These are phyloP conservation scores for Chenopodium berlandieri DNA, from an alignment of 148 eudicot species.

Conservation along the genomic window DNA sequence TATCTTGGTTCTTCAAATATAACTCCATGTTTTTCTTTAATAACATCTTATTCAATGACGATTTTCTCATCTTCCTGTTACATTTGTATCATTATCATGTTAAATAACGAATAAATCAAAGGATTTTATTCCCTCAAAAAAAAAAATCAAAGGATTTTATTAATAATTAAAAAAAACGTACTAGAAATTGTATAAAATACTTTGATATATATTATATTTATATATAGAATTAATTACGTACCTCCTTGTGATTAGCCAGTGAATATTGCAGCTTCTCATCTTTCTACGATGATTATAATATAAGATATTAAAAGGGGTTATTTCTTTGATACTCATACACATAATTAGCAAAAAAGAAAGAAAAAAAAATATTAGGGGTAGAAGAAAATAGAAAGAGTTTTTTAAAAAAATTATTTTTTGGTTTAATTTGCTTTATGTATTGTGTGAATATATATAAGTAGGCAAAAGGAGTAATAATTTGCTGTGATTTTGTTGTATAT, in stretches of 20 bases:
- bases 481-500: neutral
- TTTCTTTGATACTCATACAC: slow-evolving; percentile 20
- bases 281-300: slow-evolving; percentile 13
- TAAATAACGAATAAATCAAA: neutral
- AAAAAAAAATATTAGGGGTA: too few species aligned
- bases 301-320: slow-evolving; percentile 11
- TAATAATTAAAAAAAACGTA: too few species aligned
- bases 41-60: slow-evolving; percentile 32
- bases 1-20: slow-evolving; percentile 42
- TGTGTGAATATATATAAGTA: neutral
- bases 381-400: neutral
- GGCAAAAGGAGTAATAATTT: neutral
- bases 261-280: slow-evolving; percentile 19
- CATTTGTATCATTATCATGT: too few species aligned
- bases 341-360: slow-evolving; percentile 6
- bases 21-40: slow-evolving; percentile 51
- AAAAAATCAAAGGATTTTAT: neutral
- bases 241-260: slow-evolving; percentile 30
- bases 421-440: neutral
- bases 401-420: neutral
- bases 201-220: neutral
- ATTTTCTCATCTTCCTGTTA: slow-evolving; percentile 27
- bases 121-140: too few species aligned
- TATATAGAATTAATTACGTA: neutral
- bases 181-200: neutral